Conservation (phyloP, 345 rosid genomes). For the Aegle marmelos region DNA sequence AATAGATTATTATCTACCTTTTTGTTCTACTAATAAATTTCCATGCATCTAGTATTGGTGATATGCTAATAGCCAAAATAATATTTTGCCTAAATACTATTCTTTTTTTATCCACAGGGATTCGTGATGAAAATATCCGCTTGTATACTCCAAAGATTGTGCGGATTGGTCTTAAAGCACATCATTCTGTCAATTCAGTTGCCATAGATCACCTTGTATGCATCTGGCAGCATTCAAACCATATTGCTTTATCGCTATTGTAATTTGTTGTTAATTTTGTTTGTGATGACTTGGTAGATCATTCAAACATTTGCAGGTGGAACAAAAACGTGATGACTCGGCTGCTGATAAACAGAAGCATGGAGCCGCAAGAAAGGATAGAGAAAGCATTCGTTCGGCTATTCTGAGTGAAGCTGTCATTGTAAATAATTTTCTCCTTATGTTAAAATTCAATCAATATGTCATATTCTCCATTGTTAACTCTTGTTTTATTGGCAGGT, state of each 20-base stretch:
- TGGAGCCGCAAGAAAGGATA: constrained; percentile 62
- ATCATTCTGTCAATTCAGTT: constrained; percentile 79
- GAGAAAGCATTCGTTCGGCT: constrained; percentile 69
- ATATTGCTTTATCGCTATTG: constrained; percentile 2
- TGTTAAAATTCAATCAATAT: constrained; percentile 15
- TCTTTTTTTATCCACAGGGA: constrained; percentile 44
- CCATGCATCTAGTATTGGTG: background rate
- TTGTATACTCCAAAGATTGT: constrained; percentile 83
- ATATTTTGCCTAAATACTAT: background rate
- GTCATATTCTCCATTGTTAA: constrained; percentile 3
- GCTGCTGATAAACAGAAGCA: constrained; percentile 69
- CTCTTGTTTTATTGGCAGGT: constrained; percentile 51
- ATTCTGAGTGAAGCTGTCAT: constrained; percentile 86
- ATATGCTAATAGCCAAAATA: background rate
- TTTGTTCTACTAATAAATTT: no score
- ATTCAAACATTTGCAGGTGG: constrained; percentile 50
- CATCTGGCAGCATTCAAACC: constrained; percentile 14
- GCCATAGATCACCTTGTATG: constrained; percentile 90
- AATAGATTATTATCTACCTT: no score
- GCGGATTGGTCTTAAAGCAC: constrained; percentile 92
- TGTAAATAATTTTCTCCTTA: constrained; percentile 41
- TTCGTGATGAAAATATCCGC: constrained; percentile 72
- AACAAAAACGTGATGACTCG: constrained; percentile 56
- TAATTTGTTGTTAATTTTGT: background rate
- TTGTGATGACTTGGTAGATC: no score